Percentiles rank a stretch among this genome's conserved stretches.
Evolutionary conservation across 2,329 filamentous ascomycete genomes (phyloP).

Genomic region (Paramyrothecium sp.): DNA sequence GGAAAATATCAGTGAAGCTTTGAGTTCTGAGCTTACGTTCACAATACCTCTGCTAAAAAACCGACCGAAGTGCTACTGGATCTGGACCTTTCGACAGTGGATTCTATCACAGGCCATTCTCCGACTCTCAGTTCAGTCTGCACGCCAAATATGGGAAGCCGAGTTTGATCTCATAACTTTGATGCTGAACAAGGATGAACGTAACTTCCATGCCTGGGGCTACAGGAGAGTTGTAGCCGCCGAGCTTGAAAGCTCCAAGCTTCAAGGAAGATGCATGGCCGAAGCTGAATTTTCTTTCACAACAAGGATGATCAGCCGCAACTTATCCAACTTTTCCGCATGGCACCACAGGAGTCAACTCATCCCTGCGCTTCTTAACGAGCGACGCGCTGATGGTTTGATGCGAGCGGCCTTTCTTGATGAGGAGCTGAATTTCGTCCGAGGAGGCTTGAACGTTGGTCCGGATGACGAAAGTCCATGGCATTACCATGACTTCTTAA

Average conservation of each 20-base stretch:
- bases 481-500: slow-evolving; percentile 92
- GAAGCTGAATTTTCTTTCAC: slow-evolving; percentile 88
- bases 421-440: slow-evolving; percentile 71
- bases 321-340: slow-evolving; percentile 93
- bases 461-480: slow-evolving; percentile 94
- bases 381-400: slow-evolving; percentile 62
- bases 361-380: slow-evolving; percentile 71
- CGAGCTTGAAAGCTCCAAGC: slow-evolving; percentile 62
- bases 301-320: slow-evolving; percentile 76
- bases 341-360: slow-evolving; percentile 91
- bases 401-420: slow-evolving; percentile 70
- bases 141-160: slow-evolving; percentile 73
- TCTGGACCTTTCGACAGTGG: slow-evolving; percentile 96
- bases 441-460: slow-evolving; percentile 79
- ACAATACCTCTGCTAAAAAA: slow-evolving; percentile 80
- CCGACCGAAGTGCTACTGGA: slow-evolving; percentile 98
- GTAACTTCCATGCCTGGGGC: slow-evolving; percentile 97
- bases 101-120: slow-evolving; percentile 69
- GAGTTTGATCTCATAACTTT: slow-evolving; percentile 82
- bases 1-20: slow-evolving; percentile 42
- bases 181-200: slow-evolving; percentile 81
- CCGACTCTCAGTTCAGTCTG: slow-evolving; percentile 53
- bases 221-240: slow-evolving; percentile 79
- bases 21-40: slow-evolving; percentile 76
- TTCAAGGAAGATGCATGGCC: slow-evolving; percentile 61